Conservation (phyloP, 169 alveolate genomes). For the Plasmodium billcollinsi region DNA sequence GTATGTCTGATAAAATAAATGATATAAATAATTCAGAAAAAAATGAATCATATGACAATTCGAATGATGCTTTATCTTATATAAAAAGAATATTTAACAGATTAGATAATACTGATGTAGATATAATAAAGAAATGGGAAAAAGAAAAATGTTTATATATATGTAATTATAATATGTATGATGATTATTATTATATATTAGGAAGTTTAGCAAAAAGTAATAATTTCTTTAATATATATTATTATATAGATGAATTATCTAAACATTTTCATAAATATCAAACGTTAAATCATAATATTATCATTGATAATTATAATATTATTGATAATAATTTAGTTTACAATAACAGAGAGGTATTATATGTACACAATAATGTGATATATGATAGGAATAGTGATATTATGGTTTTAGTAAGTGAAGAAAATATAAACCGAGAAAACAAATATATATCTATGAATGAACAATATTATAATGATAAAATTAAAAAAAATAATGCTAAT, state of each 20-base stretch:
- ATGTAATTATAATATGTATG: constrained; percentile 72
- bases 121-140: constrained; percentile 69
- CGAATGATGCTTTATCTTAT: constrained; percentile 4
- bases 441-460: constrained; percentile 71
- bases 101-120: constrained; percentile 49
- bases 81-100: constrained; percentile 46
- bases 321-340: constrained; percentile 10
- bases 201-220: constrained; percentile 64
- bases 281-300: constrained; percentile 41
- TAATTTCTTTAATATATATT: constrained; percentile 36
- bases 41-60: neutral
- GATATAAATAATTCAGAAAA: neutral
- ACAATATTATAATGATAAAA: constrained; percentile 69
- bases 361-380: constrained; percentile 30
- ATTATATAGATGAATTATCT: constrained; percentile 36
- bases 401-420: constrained; percentile 43
- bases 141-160: constrained; percentile 60
- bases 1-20: neutral
- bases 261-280: constrained; percentile 36
- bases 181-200: constrained; percentile 63
- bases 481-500: constrained; percentile 19
- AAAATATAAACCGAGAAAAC: constrained; percentile 14
- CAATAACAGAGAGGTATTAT: constrained; percentile 26
- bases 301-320: constrained; percentile 25
- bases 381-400: constrained; percentile 40